Base-by-base conservation (phyloP, 2,329 filamentous ascomycete species). In the Aspergillus sp. region DNA sequence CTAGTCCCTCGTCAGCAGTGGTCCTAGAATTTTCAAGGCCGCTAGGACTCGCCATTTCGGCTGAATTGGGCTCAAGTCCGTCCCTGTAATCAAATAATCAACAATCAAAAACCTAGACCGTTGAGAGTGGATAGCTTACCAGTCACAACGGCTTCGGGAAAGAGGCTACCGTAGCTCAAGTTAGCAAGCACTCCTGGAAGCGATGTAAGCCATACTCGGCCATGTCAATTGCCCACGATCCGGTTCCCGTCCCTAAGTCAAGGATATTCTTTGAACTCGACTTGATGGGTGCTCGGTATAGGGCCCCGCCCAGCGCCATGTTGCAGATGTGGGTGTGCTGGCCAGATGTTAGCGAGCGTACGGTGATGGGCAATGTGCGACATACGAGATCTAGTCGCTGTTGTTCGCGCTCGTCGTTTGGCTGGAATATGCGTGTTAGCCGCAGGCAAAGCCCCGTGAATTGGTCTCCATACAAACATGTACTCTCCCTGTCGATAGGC, bases 221-320 rank as follows among this genome's bases (percentile, higher is more conserved):
- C 57, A 74, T 67, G 42, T 75, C 72, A n/a, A 76, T 75, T 8
- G 73, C 72, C 74, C 74, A 76, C 2, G 71, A 70, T 4, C 73
- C 72, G 1, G 72, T 74, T 6, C 72, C 73, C 0, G 76, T 78
- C 22, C 76, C 76, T 5, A 79, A 60, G 60, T 76, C 73, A n/a
- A 77, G 62, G 5, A 70, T 64, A 15, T 63, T 65, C 27, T 62
- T 60, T 1, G 65, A 54, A 5, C 66, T 61, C 5, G 64, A 46
- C 8, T 50, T 56, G 22, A 74, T 65, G 2, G 75, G 72, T 7
- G 72, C 67, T 12, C 65, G 61, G 41, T 64, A 65, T 11, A 75
- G 61, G 42, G 68, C 68, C 24, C 69, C 67, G 17, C 65, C 66
- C 30, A 74, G 54, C 0, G 66, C 61, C 24, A 75, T 66, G 17